Conservation (phyloP, 805 yeast species). For the Nakazawaea molendinolei region DNA sequence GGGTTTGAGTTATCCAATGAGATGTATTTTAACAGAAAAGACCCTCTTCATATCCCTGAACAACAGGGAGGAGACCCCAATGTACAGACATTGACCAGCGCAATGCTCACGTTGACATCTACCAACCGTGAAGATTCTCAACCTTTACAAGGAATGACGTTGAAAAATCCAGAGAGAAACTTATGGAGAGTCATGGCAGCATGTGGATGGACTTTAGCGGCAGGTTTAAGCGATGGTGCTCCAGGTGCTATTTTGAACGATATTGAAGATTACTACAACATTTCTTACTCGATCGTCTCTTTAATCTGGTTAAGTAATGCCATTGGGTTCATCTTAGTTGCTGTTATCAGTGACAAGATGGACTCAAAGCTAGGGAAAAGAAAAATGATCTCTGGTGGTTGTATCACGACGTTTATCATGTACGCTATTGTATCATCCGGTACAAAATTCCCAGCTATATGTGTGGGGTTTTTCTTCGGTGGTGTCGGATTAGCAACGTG, state of each 20-base stretch:
- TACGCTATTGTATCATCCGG: constrained; percentile 42
- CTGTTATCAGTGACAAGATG: constrained; percentile 39
- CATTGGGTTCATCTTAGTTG: constrained; percentile 45
- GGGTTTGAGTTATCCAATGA: constrained; percentile 24
- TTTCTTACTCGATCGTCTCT: constrained; percentile 49
- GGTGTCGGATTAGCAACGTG: constrained; percentile 49
- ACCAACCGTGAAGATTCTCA: neutral
- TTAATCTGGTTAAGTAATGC: constrained; percentile 54
- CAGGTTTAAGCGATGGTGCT: constrained; percentile 49
- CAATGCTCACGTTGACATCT: neutral
- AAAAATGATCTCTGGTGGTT: constrained; percentile 34
- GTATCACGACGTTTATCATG: constrained; percentile 30
- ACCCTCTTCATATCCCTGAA: constrained; percentile 13
- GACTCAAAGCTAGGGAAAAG: constrained; percentile 34
- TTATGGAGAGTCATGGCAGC: constrained; percentile 33
- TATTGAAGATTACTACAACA: constrained; percentile 40
- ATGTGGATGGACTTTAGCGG: constrained; percentile 32
- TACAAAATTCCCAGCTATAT: constrained; percentile 39
- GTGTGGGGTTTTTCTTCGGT: constrained; percentile 47
- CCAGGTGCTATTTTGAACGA: constrained; percentile 55
- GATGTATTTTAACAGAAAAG: constrained; percentile 1
- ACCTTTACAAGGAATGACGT: constrained; percentile 26
- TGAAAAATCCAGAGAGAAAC: constrained; percentile 37
- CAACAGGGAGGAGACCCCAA: constrained; percentile 14
- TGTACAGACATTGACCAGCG: neutral